Conservation (phyloP, 1,139 yeast species). For the Yamadazyma pseudoaaseri region DNA sequence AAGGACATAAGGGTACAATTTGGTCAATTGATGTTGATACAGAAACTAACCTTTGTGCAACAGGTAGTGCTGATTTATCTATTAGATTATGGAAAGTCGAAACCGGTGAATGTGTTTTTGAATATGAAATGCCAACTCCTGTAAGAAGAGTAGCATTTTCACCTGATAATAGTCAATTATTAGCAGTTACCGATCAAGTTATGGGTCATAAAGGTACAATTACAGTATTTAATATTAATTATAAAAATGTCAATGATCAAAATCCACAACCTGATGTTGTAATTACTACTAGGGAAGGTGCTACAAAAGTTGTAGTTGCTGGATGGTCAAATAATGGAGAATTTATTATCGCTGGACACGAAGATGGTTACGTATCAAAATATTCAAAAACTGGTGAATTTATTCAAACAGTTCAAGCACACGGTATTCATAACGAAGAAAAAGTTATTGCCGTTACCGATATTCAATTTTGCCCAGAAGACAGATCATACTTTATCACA, state of each 20-base stretch:
- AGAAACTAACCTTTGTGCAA: conserved; percentile 64
- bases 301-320: conserved; percentile 76
- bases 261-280: conserved; percentile 53
- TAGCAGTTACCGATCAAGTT: conserved; percentile 86
- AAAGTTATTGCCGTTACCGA: conserved; percentile 63
- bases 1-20: conserved; percentile 86
- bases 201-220: conserved; percentile 89
- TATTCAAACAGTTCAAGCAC: conserved; percentile 58
- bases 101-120: conserved; percentile 73
- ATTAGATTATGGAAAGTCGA: conserved; percentile 82
- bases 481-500: conserved; percentile 85
- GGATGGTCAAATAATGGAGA: conserved; percentile 81
- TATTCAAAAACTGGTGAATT: conserved; percentile 76
- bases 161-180: conserved; percentile 65
- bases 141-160: conserved; percentile 88
- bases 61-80: conserved; percentile 91
- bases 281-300: conserved; percentile 62
- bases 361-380: conserved; percentile 80
- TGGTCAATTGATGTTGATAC: conserved; percentile 91
- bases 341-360: conserved; percentile 82
- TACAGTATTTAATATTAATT: conserved; percentile 60
- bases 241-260: conserved; percentile 39
- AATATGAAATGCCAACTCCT: conserved; percentile 80
- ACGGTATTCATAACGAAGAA: conserved; percentile 62
- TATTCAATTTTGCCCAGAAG: conserved; percentile 80